A percentile compares a stretch with the other conserved stretches of the same genome.
Conservation (phyloP, 768 basidiomycete species). For the Gloeopeniophorella convolvens region DNA sequence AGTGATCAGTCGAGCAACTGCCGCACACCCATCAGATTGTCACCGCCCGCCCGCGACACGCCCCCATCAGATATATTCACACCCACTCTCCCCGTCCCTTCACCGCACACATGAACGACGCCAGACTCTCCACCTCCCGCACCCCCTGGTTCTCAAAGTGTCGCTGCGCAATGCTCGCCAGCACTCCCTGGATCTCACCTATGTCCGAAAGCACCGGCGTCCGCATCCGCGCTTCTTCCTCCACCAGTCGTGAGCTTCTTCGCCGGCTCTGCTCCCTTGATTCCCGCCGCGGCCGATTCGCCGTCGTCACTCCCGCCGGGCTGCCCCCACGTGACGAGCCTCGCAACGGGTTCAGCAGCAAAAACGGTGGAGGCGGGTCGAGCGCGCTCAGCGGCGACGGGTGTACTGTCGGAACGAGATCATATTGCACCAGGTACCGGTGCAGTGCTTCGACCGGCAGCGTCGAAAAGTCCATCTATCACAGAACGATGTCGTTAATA, state of each 20-base stretch:
- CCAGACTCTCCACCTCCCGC: conserved; percentile 77
- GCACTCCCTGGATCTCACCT: conserved; percentile 55
- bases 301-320: conserved; percentile 44
- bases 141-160: conserved; percentile 64
- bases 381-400: conserved; percentile 62
- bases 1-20: no score
- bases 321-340: conserved; percentile 45
- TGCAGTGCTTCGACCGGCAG: conserved; percentile 60
- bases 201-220: conserved; percentile 67
- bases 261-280: conserved; percentile 52
- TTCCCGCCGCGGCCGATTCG: conserved; percentile 69
- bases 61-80: no score
- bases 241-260: conserved; percentile 65
- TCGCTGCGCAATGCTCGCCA: conserved; percentile 64
- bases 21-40: conserved; percentile 14
- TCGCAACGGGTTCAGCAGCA: conserved; percentile 45
- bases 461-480: conserved; percentile 69
- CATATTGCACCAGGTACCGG: conserved; percentile 67
- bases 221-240: conserved; percentile 51
- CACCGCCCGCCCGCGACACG: no score
- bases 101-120: conserved; percentile 71
- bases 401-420: conserved; percentile 61
- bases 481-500: conserved; percentile 15
- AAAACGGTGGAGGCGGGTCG: conserved; percentile 64
- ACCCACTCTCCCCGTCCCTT: conserved; percentile 37